These are phyloP conservation scores for Sordariomycetes sp. DNA, from an alignment of 2,329 filamentous ascomycete species.

Conservation along the genomic window DNA sequence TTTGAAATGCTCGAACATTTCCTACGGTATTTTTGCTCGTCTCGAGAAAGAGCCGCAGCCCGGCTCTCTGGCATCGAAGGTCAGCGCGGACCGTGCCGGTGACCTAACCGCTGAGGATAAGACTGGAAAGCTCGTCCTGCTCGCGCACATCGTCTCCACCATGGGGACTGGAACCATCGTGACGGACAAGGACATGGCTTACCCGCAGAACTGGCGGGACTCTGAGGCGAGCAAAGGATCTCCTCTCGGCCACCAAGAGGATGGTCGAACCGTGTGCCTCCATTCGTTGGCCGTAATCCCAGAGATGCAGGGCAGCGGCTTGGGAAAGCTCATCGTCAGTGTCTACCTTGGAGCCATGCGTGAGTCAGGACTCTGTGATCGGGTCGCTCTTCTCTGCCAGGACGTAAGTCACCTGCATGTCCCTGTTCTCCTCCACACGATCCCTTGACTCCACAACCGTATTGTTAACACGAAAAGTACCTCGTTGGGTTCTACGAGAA, in stretches of 20 bases:
- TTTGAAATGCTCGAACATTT: slow-evolving; percentile 62
- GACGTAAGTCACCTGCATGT: slow-evolving; percentile 34
- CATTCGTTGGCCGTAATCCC: slow-evolving; percentile 77
- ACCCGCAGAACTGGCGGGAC: slow-evolving; percentile 56
- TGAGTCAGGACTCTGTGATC: slow-evolving; percentile 57
- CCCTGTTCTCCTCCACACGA: not conserved
- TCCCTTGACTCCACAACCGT: not conserved
- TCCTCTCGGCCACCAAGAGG: slow-evolving; percentile 57
- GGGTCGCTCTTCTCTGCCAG: slow-evolving; percentile 67
- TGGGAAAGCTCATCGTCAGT: slow-evolving; percentile 65
- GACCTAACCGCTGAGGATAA: slow-evolving; percentile 8
- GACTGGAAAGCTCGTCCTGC: slow-evolving; percentile 40
- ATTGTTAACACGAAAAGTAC: slow-evolving; percentile 26
- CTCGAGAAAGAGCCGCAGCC: slow-evolving; percentile 24
- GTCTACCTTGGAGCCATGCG: slow-evolving; percentile 70
- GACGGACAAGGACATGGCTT: slow-evolving; percentile 66
- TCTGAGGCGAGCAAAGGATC: slow-evolving; percentile 28
- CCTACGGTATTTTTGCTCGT: slow-evolving; percentile 69
- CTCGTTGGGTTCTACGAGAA: slow-evolving; percentile 65
- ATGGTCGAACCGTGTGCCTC: slow-evolving; percentile 64
- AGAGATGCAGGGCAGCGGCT: slow-evolving; percentile 59
- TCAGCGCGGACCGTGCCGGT: not conserved
- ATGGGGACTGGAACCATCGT: slow-evolving; percentile 53
- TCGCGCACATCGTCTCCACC: slow-evolving; percentile 71
- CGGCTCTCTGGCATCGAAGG: not conserved